Base-by-base conservation (phyloP, 495 filamentous ascomycete genomes). In the Bryoglossum gracile region DNA sequence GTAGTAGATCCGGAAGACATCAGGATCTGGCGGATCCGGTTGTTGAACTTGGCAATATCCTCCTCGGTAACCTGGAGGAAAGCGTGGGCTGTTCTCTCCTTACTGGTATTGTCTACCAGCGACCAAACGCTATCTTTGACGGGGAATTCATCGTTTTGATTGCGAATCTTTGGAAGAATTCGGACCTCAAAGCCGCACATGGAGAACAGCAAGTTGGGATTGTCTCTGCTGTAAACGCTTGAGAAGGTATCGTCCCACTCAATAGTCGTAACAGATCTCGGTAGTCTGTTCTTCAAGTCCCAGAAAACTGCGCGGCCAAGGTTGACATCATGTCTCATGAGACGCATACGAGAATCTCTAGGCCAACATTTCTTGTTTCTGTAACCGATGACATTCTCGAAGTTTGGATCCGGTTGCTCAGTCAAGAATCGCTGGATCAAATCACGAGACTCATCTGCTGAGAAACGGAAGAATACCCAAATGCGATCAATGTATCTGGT, bases 301-400 rank as follows among this genome's bases (percentile, higher is more conserved):
- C 94, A 99, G 69, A 99, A 99, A 10, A 97, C 94, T 52, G 94
- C 94, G 55, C 94, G 82, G 8, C 94, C 94, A 46, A 99, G 83
- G 58, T 99, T 97, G 51, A 99, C 94, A 73, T 99, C 94, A 65
- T 99, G 94, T 55, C 94, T 82, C 94, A 99, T 99, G 55, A 99
- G 68, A 21, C 94, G 81, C 94, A 99, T 99, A 21, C 94, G 77
- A 8, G 89, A 95, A 62, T 99, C 94, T 43, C 94, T 80, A 14
- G 94, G 94, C 94, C 94, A 99, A 67, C 94, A 99, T 65, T 97
- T 99, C 74, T 97, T 99, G 67, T 95, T 99, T 68, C 86, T 85
- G 67, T 97, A 99, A 0, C 92, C 92, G 55, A 99, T 96, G 34
- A 97, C 94, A 58, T 99, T 99, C 68, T 97, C 94, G 50, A 99